These are phyloP conservation scores for Coemansia sp. DNA, from an alignment of 192 early-diverging fungal genomes.

Conservation along the genomic window DNA sequence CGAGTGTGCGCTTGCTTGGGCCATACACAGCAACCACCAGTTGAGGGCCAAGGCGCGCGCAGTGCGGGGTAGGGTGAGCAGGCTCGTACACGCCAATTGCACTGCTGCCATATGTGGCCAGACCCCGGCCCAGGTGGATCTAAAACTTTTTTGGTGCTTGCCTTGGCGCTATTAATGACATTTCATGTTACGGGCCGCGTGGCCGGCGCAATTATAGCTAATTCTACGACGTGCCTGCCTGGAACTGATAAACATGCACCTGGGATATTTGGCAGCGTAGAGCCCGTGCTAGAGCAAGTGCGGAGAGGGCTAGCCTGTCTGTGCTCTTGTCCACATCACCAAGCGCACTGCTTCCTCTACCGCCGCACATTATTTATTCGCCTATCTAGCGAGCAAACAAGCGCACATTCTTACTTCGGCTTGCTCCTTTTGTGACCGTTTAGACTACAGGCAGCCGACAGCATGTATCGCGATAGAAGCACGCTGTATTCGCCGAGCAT, in stretches of 20 bases:
- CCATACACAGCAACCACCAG: too few relatives aligned
- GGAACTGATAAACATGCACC: not conserved
- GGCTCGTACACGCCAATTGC: not conserved
- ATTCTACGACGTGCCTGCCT: not conserved
- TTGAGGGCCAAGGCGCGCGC: not conserved
- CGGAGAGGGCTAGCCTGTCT: not conserved
- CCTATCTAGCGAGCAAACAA: too few relatives aligned
- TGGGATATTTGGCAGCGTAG: not conserved
- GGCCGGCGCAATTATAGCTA: not conserved
- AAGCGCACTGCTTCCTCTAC: too few relatives aligned
- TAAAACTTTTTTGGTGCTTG: not conserved
- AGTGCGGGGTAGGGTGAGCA: not conserved
- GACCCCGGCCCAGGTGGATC: constrained; percentile 5
- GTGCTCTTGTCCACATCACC: too few relatives aligned
- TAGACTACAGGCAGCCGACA: too few relatives aligned
- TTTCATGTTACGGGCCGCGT: not conserved
- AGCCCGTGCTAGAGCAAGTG: not conserved
- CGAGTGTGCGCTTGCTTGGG: too few relatives aligned
- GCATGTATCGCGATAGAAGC: constrained; percentile 2
- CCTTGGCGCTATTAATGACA: not conserved
- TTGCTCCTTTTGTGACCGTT: too few relatives aligned
- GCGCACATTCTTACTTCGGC: too few relatives aligned
- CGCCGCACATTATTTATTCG: too few relatives aligned
- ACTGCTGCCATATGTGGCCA: not conserved
- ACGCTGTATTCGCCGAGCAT: constrained; percentile 12